These are phyloP conservation scores for Lichina pygmaea DNA, from an alignment of 495 filamentous ascomycete genomes.

Conservation along the genomic window DNA sequence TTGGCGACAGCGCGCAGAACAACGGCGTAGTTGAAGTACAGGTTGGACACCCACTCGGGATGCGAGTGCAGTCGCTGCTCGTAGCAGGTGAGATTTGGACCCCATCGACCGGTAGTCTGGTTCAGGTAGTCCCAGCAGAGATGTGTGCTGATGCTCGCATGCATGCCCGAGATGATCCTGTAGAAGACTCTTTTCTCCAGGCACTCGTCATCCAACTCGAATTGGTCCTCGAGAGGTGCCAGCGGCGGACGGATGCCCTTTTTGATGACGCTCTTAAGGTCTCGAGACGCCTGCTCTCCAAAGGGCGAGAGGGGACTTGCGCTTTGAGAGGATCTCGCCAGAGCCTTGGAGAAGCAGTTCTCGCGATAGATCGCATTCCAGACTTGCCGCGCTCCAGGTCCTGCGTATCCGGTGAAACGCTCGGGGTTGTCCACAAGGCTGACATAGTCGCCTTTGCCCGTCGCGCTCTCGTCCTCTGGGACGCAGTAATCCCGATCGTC, in stretches of 20 bases:
- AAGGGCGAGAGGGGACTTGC: background rate
- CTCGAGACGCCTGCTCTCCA: conserved; percentile 1
- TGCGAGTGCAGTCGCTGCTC: conserved; percentile 51
- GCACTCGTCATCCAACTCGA: conserved; percentile 71
- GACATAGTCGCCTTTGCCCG: conserved; percentile 83
- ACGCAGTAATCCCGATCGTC: conserved; percentile 95
- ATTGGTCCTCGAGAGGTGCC: conserved; percentile 9
- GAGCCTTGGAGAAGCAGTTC: conserved; percentile 76
- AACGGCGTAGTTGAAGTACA: conserved; percentile 97
- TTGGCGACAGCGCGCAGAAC: conserved; percentile 76
- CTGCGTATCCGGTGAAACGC: conserved; percentile 80
- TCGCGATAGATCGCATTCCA: conserved; percentile 95
- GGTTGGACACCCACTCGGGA: conserved; percentile 81
- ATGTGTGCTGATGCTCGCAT: conserved; percentile 86
- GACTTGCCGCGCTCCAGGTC: conserved; percentile 55
- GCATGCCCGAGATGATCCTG: conserved; percentile 86
- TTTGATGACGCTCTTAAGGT: conserved; percentile 13
- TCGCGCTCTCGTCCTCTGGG: conserved; percentile 73
- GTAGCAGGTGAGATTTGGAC: conserved; percentile 79
- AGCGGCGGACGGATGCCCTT: conserved; percentile 36
- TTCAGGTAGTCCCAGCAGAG: conserved; percentile 93
- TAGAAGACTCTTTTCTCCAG: conserved; percentile 96
- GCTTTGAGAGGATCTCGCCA: background rate
- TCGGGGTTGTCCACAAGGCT: conserved; percentile 84
- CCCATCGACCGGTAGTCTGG: conserved; percentile 82